Percentiles rank a stretch among this genome's conserved stretches.
Conservation (phyloP, 1,284 basidiomycete genomes). For the Ceratobasidium sp. region DNA sequence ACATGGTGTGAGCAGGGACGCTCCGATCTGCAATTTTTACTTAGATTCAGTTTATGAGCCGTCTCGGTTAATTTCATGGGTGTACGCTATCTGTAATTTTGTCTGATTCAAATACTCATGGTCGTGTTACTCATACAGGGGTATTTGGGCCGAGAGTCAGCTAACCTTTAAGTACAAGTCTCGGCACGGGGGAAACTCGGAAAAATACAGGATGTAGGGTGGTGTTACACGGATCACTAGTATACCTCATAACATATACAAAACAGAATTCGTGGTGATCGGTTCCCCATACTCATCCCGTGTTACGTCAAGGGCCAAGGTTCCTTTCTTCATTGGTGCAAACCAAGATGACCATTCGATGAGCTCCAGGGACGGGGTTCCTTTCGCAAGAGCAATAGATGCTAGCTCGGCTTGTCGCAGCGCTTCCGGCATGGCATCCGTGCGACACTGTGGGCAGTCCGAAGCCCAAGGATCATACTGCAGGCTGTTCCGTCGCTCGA, state of each 20-base stretch:
- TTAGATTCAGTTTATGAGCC: background rate
- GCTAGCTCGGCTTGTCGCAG: constrained; percentile 15
- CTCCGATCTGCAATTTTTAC: background rate
- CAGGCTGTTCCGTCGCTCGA: constrained; percentile 19
- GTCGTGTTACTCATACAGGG: constrained; percentile 10
- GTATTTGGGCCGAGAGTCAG: constrained; percentile 15
- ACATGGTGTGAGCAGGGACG: background rate
- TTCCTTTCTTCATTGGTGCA: constrained; percentile 39
- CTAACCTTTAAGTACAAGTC: constrained; percentile 23
- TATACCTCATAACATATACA: constrained; percentile 29
- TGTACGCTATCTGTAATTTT: constrained; percentile 4
- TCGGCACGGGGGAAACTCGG: constrained; percentile 24
- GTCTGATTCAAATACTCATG: constrained; percentile 2
- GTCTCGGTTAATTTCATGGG: constrained; percentile 1
- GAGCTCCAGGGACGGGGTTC: constrained; percentile 9
- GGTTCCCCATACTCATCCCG: constrained; percentile 25
- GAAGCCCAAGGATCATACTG: constrained; percentile 39
- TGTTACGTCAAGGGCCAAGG: constrained; percentile 31
- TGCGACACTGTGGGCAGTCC: constrained; percentile 37
- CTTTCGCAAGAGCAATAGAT: constrained; percentile 24
- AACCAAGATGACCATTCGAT: constrained; percentile 41
- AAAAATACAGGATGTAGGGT: constrained; percentile 24
- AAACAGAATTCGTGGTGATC: constrained; percentile 15
- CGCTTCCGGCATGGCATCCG: constrained; percentile 37
- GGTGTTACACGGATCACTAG: constrained; percentile 9